A percentile compares a stretch with the other conserved stretches of the same genome.
Conservation (phyloP, 2,329 filamentous ascomycete genomes). For the Aspergillus chevalieri region DNA sequence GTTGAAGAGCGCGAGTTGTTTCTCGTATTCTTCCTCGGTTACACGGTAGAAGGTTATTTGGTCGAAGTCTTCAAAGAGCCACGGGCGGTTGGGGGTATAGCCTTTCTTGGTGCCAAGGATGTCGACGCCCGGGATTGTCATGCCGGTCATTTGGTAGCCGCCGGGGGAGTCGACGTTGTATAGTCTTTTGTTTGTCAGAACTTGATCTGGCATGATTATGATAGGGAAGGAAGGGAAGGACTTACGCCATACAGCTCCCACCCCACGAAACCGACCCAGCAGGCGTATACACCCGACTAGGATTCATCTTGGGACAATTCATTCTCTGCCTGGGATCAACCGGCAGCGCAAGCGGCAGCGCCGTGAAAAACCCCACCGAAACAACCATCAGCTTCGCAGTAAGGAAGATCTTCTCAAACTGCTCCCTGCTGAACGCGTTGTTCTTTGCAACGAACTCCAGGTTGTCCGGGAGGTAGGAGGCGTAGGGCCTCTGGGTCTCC, state of each 20-base stretch:
- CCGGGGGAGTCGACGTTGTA: slow-evolving; percentile 54
- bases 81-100: slow-evolving; percentile 43
- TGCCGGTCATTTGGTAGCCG: slow-evolving; percentile 50
- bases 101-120: slow-evolving; percentile 48
- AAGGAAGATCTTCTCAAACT: slow-evolving; percentile 48
- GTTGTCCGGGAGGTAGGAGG: slow-evolving; percentile 58
- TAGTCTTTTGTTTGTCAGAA: slow-evolving; percentile 24
- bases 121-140: slow-evolving; percentile 51
- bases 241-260: slow-evolving; percentile 45
- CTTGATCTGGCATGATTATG: not conserved
- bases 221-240: not conserved
- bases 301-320: slow-evolving; percentile 52
- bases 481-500: slow-evolving; percentile 55
- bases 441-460: slow-evolving; percentile 52
- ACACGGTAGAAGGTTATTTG: slow-evolving; percentile 52
- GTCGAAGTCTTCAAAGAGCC: slow-evolving; percentile 55
- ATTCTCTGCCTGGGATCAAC: slow-evolving; percentile 51
- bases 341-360: slow-evolving; percentile 48
- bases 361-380: slow-evolving; percentile 51
- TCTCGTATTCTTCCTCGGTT: slow-evolving; percentile 47
- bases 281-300: slow-evolving; percentile 51
- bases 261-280: slow-evolving; percentile 53
- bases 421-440: slow-evolving; percentile 46
- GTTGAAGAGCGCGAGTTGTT: slow-evolving; percentile 43
- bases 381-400: slow-evolving; percentile 48